Conservation (phyloP, 805 yeast genomes). For the Brettanomyces bruxellensis region DNA sequence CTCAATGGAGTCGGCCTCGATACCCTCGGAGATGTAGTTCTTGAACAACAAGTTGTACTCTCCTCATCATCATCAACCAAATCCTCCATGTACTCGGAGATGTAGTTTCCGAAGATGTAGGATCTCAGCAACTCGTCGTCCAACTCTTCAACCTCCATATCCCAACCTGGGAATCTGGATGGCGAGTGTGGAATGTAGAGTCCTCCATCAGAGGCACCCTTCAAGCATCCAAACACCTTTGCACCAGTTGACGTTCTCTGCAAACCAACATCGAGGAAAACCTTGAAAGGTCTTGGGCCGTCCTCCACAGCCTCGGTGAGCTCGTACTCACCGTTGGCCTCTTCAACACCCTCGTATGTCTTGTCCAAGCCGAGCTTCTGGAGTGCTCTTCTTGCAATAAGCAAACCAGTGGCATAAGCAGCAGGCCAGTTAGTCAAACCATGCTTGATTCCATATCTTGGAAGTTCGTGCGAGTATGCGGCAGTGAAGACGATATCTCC, state of each 20-base stretch:
- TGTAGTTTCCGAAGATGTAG: constrained; percentile 99
- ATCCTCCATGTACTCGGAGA: constrained; percentile 99
- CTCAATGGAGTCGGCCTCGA: constrained; percentile 95
- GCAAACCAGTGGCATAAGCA: constrained; percentile 97
- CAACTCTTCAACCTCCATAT: constrained; percentile 95
- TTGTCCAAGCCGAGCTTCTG: constrained; percentile 97
- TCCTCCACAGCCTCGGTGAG: constrained; percentile 99
- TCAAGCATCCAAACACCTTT: constrained; percentile 97
- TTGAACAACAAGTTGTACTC: constrained; percentile 94
- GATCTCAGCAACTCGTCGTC: constrained; percentile 96
- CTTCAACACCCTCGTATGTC: constrained; percentile 98
- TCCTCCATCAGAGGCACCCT: constrained; percentile 99
- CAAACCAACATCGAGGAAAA: constrained; percentile 97
- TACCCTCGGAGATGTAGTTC: constrained; percentile 92
- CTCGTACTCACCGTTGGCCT: constrained; percentile 98
- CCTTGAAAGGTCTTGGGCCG: constrained; percentile 99
- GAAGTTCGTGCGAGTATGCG: constrained; percentile 98
- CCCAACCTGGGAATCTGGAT: constrained; percentile 99
- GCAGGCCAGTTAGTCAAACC: constrained; percentile 99
- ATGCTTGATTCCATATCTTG: constrained; percentile 93
- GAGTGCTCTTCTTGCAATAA: constrained; percentile 98
- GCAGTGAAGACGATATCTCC: constrained; percentile 96
- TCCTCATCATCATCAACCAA: constrained; percentile 99
- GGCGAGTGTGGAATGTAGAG: constrained; percentile 98
- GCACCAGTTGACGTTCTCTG: constrained; percentile 99